A percentile compares a stretch with the other conserved stretches of the same genome.
phyloP scores from a whole-genome alignment of 2,329 filamentous ascomycete genomes.

The Hypomyces perniciosus region DNA sequence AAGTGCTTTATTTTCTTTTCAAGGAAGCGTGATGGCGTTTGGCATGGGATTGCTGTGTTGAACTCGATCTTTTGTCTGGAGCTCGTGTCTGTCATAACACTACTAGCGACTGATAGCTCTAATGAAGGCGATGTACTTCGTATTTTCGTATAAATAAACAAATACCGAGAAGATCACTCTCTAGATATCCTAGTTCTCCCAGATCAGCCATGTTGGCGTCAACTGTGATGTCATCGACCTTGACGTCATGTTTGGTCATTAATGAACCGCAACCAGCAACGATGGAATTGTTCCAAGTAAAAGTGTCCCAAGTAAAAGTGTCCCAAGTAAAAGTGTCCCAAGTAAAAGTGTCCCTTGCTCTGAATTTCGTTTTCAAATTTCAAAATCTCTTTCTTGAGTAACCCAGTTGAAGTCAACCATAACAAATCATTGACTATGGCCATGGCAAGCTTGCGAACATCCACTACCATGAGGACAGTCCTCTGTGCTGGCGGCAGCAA shows the following conservation, averaged over 20 bases:
- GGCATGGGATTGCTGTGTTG: neutral
- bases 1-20: neutral
- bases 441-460: neutral
- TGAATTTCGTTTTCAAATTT: neutral
- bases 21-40: neutral
- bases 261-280: neutral
- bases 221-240: conserved; percentile 15
- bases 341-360: neutral
- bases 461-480: neutral
- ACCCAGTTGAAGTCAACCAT: neutral
- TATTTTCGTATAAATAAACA: neutral
- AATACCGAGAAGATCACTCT: neutral
- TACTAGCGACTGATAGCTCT: too few species aligned
- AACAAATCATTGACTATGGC: neutral
- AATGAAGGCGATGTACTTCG: too few species aligned
- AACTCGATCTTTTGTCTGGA: too few species aligned
- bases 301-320: neutral
- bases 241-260: conserved; percentile 8
- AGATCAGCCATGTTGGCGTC: neutral
- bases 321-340: neutral
- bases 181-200: neutral
- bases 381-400: neutral
- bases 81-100: too few species aligned
- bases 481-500: neutral
- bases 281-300: neutral